Evolutionary conservation across 2,329 filamentous ascomycete species (phyloP).

Genomic region (Aureobasidium vineae): DNA sequence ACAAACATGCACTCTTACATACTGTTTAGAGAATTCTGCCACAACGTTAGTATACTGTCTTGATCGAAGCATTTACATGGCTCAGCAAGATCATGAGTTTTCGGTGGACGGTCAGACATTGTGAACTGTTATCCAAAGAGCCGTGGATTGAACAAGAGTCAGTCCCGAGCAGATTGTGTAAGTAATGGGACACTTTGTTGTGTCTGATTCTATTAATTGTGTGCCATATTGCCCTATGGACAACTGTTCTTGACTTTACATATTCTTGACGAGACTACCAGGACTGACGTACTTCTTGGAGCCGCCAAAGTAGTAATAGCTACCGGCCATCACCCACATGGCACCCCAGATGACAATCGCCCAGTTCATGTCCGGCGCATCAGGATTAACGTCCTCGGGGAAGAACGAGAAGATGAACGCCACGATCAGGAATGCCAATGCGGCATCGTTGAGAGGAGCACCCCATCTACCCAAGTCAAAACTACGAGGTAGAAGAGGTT

Average conservation of each 20-base stretch:
- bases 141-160: too few relatives aligned
- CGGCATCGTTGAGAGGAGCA: conserved; percentile 38
- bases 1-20: neutral
- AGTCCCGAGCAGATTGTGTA: too few relatives aligned
- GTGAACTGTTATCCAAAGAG: too few relatives aligned
- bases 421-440: conserved; percentile 35
- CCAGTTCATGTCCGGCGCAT: conserved; percentile 37
- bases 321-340: conserved; percentile 19
- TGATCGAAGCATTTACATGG: too few relatives aligned
- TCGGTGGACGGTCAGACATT: too few relatives aligned
- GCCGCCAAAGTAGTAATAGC: conserved; percentile 24
- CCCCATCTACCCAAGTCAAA: conserved; percentile 39
- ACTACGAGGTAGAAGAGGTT: conserved; percentile 36
- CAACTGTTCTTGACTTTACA: neutral
- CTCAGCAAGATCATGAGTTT: too few relatives aligned
- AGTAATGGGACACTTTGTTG: too few relatives aligned
- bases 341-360: conserved; percentile 37
- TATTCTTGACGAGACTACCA: conserved; percentile 9
- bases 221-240: too few relatives aligned
- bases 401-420: conserved; percentile 40
- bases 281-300: conserved; percentile 22
- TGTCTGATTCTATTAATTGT: too few relatives aligned
- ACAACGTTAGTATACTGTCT: too few relatives aligned
- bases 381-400: conserved; percentile 31
- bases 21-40: too few relatives aligned